phyloP scores from a whole-genome alignment of 768 basidiomycete species.

The Xerocomus brunneocitrinus region DNA sequence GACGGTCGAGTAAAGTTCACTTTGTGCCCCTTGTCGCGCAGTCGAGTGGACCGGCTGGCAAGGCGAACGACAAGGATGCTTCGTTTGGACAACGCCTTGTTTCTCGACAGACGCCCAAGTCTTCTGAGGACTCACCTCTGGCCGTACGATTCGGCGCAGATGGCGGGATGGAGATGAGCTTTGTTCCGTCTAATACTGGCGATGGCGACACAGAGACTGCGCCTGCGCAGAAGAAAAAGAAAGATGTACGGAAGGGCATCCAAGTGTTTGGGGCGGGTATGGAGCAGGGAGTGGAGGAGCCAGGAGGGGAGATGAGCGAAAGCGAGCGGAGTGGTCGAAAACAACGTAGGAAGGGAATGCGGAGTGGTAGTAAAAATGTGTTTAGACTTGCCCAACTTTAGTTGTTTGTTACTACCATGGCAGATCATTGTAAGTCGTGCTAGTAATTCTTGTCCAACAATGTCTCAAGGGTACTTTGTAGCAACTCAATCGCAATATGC shows the following conservation, averaged over 20 bases:
- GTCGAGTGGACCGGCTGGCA: constrained; percentile 22
- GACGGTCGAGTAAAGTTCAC: constrained; percentile 48
- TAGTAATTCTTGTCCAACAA: background rate
- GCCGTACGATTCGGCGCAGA: constrained; percentile 35
- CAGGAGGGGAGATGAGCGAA: constrained; percentile 47
- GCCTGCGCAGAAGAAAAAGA: constrained; percentile 32
- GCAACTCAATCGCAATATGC: constrained; percentile 64
- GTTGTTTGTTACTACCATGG: constrained; percentile 6
- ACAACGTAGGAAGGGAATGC: constrained; percentile 67
- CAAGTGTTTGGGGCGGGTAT: constrained; percentile 85
- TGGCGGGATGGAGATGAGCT: constrained; percentile 80
- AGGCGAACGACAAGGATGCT: constrained; percentile 43
- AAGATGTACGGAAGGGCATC: constrained; percentile 50
- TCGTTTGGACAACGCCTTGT: constrained; percentile 70
- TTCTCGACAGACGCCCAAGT: constrained; percentile 16
- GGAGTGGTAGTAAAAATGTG: constrained; percentile 89
- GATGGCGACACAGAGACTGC: background rate
- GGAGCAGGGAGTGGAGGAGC: constrained; percentile 69
- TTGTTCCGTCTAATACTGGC: constrained; percentile 53
- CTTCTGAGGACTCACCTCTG: constrained; percentile 11
- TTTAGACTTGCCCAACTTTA: constrained; percentile 38
- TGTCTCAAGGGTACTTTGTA: constrained; percentile 2
- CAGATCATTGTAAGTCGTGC: constrained; percentile 20
- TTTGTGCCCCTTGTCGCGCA: constrained; percentile 62
- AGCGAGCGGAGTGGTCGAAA: constrained; percentile 75